phyloP scores from a whole-genome alignment of 805 yeast genomes.

The Spathaspora boniae region DNA sequence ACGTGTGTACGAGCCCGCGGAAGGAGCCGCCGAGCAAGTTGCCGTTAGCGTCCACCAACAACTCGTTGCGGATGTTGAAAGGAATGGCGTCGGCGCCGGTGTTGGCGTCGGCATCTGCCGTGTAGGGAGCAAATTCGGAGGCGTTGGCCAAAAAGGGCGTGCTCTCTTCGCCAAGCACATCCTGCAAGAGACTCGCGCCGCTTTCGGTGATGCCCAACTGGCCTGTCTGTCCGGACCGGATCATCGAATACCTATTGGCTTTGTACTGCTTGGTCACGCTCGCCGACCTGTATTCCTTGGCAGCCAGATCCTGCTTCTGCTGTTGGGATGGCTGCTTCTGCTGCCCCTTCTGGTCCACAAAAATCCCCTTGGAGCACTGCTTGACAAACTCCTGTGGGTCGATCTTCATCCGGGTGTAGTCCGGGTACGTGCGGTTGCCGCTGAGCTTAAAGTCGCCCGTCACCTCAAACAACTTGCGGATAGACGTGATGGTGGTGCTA shows the following conservation, averaged over 20 bases:
- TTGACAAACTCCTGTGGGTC: conserved; percentile 59
- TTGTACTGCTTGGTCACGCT: conserved; percentile 12
- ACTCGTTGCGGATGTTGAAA: conserved; percentile 38
- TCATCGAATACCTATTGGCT: conserved; percentile 47
- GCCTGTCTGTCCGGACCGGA: conserved; percentile 50
- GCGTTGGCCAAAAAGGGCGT: conserved; percentile 32
- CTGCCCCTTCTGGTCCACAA: background rate
- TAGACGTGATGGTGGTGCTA: conserved; percentile 45
- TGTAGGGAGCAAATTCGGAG: conserved; percentile 34
- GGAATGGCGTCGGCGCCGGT: conserved; percentile 6
- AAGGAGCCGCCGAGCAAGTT: conserved; percentile 67
- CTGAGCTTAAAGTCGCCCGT: conserved; percentile 65
- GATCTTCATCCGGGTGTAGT: conserved; percentile 54
- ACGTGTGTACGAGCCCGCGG: conserved; percentile 58
- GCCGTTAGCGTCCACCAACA: conserved; percentile 49
- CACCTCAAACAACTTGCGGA: conserved; percentile 47
- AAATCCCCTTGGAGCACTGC: conserved; percentile 58
- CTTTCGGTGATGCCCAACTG: conserved; percentile 45
- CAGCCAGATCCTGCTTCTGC: background rate
- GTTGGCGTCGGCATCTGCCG: conserved; percentile 13
- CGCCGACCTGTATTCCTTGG: no score
- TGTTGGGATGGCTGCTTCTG: background rate
- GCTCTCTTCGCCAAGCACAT: conserved; percentile 17
- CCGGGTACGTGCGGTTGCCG: conserved; percentile 59
- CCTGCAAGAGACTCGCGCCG: conserved; percentile 45